Percentiles rank a stretch among this genome's conserved stretches.
Conservation (phyloP, 768 basidiomycete species). For the Lepiota subincarnata region DNA sequence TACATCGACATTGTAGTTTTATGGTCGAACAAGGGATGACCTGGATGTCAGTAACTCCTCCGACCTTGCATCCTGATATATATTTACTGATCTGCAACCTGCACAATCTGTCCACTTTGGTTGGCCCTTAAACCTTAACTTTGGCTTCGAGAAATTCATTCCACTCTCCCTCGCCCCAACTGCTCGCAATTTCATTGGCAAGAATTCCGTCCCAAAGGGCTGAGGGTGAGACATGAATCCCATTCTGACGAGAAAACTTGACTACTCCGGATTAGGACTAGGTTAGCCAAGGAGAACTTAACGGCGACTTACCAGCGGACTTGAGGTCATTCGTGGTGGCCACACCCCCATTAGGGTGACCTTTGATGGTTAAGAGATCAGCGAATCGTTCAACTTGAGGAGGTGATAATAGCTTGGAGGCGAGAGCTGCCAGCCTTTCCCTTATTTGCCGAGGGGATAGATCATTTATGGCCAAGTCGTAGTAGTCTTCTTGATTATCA, state of each 20-base stretch:
- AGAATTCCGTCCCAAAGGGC: constrained; percentile 73
- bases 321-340: constrained; percentile 84
- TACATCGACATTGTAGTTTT: background rate
- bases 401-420: constrained; percentile 47
- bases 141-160: constrained; percentile 63
- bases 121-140: constrained; percentile 35
- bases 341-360: constrained; percentile 73
- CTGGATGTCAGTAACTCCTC: background rate
- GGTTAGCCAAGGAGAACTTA: background rate
- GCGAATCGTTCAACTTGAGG: constrained; percentile 49
- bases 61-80: background rate
- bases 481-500: constrained; percentile 72
- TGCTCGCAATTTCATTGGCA: constrained; percentile 69
- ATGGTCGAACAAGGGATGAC: background rate
- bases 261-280: constrained; percentile 40
- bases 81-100: background rate
- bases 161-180: constrained; percentile 85
- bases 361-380: constrained; percentile 59
- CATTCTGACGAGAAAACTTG: constrained; percentile 88
- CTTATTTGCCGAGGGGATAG: constrained; percentile 71
- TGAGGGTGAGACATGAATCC: constrained; percentile 89
- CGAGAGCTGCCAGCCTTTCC: constrained; percentile 63
- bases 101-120: background rate
- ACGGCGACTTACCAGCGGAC: constrained; percentile 64
- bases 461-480: constrained; percentile 65